Evolutionary conservation across 2,329 filamentous ascomycete species (phyloP).

Genomic region (Verticillium nubilum): DNA sequence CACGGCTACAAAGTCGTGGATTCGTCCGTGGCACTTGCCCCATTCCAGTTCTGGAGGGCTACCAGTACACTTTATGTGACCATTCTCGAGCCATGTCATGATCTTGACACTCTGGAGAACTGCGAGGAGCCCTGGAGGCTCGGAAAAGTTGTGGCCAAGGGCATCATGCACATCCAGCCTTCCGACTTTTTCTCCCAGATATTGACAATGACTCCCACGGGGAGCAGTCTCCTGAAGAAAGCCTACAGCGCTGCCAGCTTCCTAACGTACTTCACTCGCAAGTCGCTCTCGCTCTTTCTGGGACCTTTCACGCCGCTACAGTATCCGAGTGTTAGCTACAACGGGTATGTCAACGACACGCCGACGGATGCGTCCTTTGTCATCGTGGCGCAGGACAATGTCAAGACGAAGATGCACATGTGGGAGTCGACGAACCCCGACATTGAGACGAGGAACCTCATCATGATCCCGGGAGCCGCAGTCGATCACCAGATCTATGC

Average conservation of each 20-base stretch:
- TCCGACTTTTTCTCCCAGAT: constrained; percentile 51
- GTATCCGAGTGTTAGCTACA: constrained; percentile 42
- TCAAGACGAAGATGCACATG: constrained; percentile 47
- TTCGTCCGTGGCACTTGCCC: constrained; percentile 51
- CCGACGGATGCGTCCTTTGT: constrained; percentile 33
- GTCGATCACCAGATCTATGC: constrained; percentile 61
- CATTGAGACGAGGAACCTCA: constrained; percentile 40
- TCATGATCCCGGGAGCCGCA: constrained; percentile 57
- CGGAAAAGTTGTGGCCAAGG: constrained; percentile 46
- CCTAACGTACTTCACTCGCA: constrained; percentile 49
- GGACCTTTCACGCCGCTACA: constrained; percentile 50
- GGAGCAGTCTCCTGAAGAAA: constrained; percentile 38
- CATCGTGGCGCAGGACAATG: constrained; percentile 46
- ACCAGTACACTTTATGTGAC: constrained; percentile 59
- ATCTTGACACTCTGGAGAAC: constrained; percentile 20
- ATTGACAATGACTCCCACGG: constrained; percentile 45
- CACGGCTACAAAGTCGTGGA: constrained; percentile 59
- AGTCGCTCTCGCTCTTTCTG: constrained; percentile 47
- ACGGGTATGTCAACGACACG: constrained; percentile 49
- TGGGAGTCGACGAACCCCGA: constrained; percentile 45
- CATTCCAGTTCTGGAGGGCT: constrained; percentile 53
- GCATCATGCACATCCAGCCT: constrained; percentile 51
- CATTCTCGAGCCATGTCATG: constrained; percentile 35
- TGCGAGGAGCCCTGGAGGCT: constrained; percentile 32
- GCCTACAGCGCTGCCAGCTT: constrained; percentile 42